Evolutionary conservation across 1,284 basidiomycete species (phyloP).

Genomic region (Inonotus obliquus): DNA sequence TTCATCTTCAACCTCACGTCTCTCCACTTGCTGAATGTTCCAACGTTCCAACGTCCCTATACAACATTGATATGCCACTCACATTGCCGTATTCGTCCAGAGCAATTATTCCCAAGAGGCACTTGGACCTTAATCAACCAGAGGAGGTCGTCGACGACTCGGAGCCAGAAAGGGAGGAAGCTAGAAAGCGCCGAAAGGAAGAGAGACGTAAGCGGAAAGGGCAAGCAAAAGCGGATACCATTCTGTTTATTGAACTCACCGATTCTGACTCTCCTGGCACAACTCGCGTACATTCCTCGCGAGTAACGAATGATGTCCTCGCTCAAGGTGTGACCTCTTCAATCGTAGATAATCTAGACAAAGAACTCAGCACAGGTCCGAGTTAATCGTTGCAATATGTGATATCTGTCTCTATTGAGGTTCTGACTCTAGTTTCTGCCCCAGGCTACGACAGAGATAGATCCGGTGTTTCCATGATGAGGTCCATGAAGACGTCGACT

Average conservation of each 20-base stretch:
- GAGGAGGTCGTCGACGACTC: slow-evolving; percentile 56
- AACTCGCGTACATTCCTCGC: neutral
- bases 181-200: slow-evolving; percentile 44
- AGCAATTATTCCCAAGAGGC: neutral
- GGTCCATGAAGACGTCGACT: too few relatives aligned
- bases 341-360: too few relatives aligned
- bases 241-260: slow-evolving; percentile 20
- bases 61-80: too few relatives aligned
- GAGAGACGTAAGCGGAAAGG: slow-evolving; percentile 27
- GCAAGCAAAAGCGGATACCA: slow-evolving; percentile 8
- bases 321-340: neutral
- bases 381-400: too few relatives aligned
- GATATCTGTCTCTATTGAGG: too few relatives aligned
- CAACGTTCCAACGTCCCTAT: neutral
- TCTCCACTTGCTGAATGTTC: neutral
- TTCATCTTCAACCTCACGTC: neutral
- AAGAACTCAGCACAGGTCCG: too few relatives aligned
- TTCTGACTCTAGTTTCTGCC: too few relatives aligned
- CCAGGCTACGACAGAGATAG: too few relatives aligned
- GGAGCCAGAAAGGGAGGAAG: slow-evolving; percentile 52
- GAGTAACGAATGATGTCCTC: neutral
- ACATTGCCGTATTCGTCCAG: too few relatives aligned
- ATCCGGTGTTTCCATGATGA: too few relatives aligned
- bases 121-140: neutral
- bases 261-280: neutral